These are phyloP conservation scores for Penicillium maclennaniae DNA, from an alignment of 495 filamentous ascomycete species.

Conservation along the genomic window DNA sequence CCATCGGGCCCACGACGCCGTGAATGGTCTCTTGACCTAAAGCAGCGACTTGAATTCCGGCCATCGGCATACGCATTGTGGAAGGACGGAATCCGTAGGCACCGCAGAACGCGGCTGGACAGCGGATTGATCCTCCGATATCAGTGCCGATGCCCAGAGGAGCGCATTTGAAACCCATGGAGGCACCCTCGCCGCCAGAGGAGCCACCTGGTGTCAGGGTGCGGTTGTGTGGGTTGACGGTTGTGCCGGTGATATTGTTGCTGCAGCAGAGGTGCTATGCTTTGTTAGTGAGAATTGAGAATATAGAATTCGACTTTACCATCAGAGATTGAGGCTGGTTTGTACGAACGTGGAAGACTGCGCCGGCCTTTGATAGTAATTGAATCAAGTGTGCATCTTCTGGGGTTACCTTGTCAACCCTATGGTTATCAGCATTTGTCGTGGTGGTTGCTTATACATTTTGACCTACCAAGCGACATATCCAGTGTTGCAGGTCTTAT, in stretches of 20 bases:
- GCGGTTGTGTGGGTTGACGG: constrained; percentile 59
- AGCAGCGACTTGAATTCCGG: constrained; percentile 43
- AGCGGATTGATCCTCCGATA: constrained; percentile 60
- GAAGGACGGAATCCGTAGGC: constrained; percentile 57
- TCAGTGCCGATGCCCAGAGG: constrained; percentile 65
- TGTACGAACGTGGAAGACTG: constrained; percentile 64
- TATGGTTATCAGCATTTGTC: constrained; percentile 5
- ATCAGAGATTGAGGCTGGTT: constrained; percentile 53
- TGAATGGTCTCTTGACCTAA: constrained; percentile 57
- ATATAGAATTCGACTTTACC: constrained; percentile 12
- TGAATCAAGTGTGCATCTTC: constrained; percentile 37
- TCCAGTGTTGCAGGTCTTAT: constrained; percentile 38
- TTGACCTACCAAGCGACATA: constrained; percentile 35
- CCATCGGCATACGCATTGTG: constrained; percentile 48
- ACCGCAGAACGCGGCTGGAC: constrained; percentile 57
- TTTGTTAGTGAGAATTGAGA: constrained; percentile 3
- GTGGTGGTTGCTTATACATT: background rate
- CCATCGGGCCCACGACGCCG: constrained; percentile 58
- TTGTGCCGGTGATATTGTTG: constrained; percentile 64
- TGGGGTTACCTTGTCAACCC: constrained; percentile 31
- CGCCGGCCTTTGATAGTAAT: constrained; percentile 37
- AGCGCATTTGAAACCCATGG: constrained; percentile 58
- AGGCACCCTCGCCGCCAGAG: constrained; percentile 65
- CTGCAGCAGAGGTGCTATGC: constrained; percentile 39
- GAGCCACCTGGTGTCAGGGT: constrained; percentile 57